Percentiles rank a stretch among this genome's conserved stretches.
Conservation (phyloP, 192 early-diverging fungal genomes). For the Coemansia asiatica region DNA sequence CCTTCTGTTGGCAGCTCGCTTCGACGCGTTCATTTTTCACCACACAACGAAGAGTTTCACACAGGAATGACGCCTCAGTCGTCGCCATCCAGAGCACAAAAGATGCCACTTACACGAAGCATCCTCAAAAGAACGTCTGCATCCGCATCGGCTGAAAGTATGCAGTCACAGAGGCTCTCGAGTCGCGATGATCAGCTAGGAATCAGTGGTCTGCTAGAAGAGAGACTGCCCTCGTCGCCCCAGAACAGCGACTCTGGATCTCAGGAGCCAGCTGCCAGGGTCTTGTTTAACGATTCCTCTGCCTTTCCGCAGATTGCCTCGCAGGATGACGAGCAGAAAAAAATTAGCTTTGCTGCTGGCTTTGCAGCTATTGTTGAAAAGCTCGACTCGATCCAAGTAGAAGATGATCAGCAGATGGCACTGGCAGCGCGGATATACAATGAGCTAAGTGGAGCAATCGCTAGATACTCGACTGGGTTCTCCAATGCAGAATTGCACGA, state of each 20-base stretch:
- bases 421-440: constrained; percentile 14
- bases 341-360: constrained; percentile 7
- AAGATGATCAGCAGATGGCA: constrained; percentile 1
- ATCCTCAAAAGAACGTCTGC: constrained; percentile 34
- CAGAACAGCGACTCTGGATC: not conserved
- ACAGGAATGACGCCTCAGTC: constrained; percentile 38
- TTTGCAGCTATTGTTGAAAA: constrained; percentile 10
- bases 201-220: constrained; percentile 11
- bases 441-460: constrained; percentile 19
- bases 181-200: not conserved
- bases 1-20: constrained; percentile 13
- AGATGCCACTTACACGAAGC: constrained; percentile 29
- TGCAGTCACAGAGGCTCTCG: not conserved
- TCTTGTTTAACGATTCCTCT: constrained; percentile 9
- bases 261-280: constrained; percentile 7
- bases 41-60: constrained; percentile 41
- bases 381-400: constrained; percentile 4
- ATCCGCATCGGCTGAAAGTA: not conserved
- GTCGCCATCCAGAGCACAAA: constrained; percentile 40
- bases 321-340: not conserved
- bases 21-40: constrained; percentile 49
- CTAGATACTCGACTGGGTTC: constrained; percentile 8
- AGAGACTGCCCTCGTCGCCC: not conserved
- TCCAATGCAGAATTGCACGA: not conserved
- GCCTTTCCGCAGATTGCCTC: not conserved